Evolutionary conservation across 2,329 filamentous ascomycete species (phyloP).

Genomic region (Colletotrichum liriopes): DNA sequence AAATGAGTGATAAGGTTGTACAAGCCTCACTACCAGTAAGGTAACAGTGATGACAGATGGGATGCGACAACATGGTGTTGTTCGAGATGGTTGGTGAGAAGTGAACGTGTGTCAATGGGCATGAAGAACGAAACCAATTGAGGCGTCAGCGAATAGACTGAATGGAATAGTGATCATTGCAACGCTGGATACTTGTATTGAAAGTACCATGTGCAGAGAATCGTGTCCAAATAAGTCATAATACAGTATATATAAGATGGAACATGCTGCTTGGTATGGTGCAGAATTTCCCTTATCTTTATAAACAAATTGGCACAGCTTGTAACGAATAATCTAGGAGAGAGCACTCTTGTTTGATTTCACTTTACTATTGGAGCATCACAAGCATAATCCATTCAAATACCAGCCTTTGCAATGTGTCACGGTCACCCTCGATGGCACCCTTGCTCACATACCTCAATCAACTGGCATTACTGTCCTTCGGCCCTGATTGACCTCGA

Average conservation of each 20-base stretch:
- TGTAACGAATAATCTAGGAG: too few relatives aligned
- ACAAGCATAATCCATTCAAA: too few relatives aligned
- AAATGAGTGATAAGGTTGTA: slow-evolving; percentile 20
- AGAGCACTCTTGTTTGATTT: background rate
- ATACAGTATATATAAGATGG: slow-evolving; percentile 32
- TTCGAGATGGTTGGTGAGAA: slow-evolving; percentile 39
- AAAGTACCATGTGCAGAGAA: background rate
- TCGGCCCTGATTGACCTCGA: slow-evolving; percentile 63
- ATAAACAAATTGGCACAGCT: background rate
- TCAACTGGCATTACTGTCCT: slow-evolving; percentile 70
- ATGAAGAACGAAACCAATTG: slow-evolving; percentile 36
- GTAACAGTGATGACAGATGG: background rate
- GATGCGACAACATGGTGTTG: slow-evolving; percentile 6
- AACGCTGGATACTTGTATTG: background rate
- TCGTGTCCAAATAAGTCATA: background rate
- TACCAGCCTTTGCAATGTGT: slow-evolving; percentile 60
- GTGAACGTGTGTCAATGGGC: slow-evolving; percentile 20
- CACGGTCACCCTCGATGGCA: slow-evolving; percentile 69
- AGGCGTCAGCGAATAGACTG: slow-evolving; percentile 42
- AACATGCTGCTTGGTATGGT: background rate
- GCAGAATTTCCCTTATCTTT: background rate
- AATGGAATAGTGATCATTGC: slow-evolving; percentile 35
- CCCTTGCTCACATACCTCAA: slow-evolving; percentile 68
- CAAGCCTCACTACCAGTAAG: slow-evolving; percentile 10
- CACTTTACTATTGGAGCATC: too few relatives aligned